Evolutionary conservation across 371 early-diverging fungal species (phyloP).

Genomic region (Haplosporangium sp.): DNA sequence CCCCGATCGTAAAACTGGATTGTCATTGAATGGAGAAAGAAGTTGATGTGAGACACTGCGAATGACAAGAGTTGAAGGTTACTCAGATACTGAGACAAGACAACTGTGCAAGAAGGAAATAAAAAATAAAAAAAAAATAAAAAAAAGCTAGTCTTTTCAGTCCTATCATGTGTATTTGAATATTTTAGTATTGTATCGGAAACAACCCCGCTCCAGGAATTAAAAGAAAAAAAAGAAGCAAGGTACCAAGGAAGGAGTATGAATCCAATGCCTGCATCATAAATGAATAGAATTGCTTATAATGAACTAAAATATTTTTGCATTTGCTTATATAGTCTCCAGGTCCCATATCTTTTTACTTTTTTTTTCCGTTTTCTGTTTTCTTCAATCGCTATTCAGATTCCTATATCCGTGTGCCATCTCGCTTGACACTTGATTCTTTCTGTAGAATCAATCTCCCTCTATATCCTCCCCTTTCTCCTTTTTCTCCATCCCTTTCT

Average conservation of each 20-base stretch:
- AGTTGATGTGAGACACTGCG: background rate
- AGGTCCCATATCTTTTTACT: background rate
- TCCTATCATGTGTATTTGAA: too few species aligned
- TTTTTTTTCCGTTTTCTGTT: conserved; percentile 12
- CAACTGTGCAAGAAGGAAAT: too few species aligned
- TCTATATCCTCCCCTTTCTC: background rate
- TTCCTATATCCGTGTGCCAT: conserved; percentile 28
- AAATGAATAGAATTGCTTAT: too few species aligned
- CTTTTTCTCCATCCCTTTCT: background rate
- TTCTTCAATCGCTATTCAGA: conserved; percentile 19
- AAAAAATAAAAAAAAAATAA: too few species aligned
- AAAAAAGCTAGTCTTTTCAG: too few species aligned
- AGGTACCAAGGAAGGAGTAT: too few species aligned
- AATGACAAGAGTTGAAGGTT: background rate
- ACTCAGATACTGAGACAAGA: too few species aligned
- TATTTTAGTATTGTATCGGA: background rate
- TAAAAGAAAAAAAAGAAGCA: background rate
- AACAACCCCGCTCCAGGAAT: background rate
- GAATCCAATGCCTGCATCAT: too few species aligned
- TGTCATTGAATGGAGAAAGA: background rate
- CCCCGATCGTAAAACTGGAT: background rate
- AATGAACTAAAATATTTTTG: too few species aligned
- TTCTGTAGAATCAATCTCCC: conserved; percentile 9
- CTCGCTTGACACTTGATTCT: conserved; percentile 17
- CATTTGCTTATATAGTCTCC: conserved; percentile 11